These are phyloP conservation scores for Colletotrichum destructivum DNA, from an alignment of 2,329 filamentous ascomycete species.

Conservation along the genomic window DNA sequence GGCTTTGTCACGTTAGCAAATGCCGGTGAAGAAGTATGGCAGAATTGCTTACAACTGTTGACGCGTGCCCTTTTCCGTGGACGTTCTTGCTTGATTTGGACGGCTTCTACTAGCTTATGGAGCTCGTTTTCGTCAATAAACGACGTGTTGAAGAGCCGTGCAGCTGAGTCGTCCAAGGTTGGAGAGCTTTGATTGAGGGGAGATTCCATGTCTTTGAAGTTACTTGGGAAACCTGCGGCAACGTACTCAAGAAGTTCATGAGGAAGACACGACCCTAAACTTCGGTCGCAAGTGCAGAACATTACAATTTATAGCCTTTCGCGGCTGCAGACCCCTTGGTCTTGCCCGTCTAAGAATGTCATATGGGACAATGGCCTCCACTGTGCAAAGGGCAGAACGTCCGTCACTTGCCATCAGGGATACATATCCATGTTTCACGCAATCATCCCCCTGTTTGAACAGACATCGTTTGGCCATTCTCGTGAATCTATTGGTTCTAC, in stretches of 20 bases:
- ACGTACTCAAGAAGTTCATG: background rate
- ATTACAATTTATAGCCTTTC: background rate
- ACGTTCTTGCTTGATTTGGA: background rate
- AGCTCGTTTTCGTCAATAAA: conserved; percentile 1
- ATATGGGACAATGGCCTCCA: background rate
- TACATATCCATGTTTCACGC: background rate
- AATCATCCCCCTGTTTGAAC: background rate
- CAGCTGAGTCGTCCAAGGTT: background rate
- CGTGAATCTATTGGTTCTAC: background rate
- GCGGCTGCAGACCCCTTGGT: background rate
- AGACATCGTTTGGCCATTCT: background rate
- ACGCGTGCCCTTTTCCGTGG: background rate
- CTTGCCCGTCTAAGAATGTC: background rate
- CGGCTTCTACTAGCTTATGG: background rate
- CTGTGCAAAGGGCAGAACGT: background rate
- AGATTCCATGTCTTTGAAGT: conserved; percentile 8
- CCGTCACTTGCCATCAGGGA: background rate
- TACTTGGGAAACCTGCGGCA: background rate
- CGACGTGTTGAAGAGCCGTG: background rate
- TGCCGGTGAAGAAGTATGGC: background rate
- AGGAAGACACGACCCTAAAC: background rate
- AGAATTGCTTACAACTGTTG: background rate
- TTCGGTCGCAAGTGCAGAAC: background rate
- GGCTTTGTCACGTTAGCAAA: background rate
- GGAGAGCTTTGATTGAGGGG: background rate